Conservation (phyloP, 208 protist species). For the Acanthamoeba lenticulata region DNA sequence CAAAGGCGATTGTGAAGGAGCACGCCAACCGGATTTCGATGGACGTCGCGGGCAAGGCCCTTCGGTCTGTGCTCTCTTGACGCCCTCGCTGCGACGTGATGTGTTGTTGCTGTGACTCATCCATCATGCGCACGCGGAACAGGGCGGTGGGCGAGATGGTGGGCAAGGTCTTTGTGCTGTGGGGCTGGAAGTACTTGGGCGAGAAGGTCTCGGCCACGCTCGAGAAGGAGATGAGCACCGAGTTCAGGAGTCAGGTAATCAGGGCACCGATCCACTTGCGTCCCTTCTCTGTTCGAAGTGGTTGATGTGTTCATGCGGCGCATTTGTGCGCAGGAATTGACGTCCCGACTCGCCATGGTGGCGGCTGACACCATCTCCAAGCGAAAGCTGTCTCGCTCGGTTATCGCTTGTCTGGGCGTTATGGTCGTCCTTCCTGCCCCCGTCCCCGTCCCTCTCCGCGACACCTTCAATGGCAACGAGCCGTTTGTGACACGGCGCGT, state of each 20-base stretch:
- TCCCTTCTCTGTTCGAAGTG: no score
- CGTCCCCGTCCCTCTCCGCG: background rate
- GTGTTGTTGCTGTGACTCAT: no score
- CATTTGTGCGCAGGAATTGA: background rate
- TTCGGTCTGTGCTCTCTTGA: background rate
- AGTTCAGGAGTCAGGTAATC: constrained; percentile 40
- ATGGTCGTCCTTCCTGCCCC: background rate
- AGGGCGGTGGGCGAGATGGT: constrained; percentile 62
- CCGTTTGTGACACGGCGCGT: background rate
- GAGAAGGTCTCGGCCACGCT: constrained; percentile 23
- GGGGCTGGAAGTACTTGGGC: constrained; percentile 59
- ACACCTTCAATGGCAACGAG: background rate
- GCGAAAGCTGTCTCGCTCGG: constrained; percentile 28
- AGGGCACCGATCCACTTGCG: no score
- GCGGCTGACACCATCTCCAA: constrained; percentile 61
- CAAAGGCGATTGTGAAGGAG: constrained; percentile 51
- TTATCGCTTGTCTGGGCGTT: constrained; percentile 37
- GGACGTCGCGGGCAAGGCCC: constrained; percentile 44
- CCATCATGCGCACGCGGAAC: no score
- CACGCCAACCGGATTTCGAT: constrained; percentile 51
- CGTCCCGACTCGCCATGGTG: constrained; percentile 42
- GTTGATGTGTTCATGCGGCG: background rate
- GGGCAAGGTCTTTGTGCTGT: constrained; percentile 43
- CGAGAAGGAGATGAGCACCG: constrained; percentile 55
- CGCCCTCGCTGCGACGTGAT: no score